Evolutionary conservation across 139 green algal genomes (phyloP).

Genomic region (Coccomyxa sp.): DNA sequence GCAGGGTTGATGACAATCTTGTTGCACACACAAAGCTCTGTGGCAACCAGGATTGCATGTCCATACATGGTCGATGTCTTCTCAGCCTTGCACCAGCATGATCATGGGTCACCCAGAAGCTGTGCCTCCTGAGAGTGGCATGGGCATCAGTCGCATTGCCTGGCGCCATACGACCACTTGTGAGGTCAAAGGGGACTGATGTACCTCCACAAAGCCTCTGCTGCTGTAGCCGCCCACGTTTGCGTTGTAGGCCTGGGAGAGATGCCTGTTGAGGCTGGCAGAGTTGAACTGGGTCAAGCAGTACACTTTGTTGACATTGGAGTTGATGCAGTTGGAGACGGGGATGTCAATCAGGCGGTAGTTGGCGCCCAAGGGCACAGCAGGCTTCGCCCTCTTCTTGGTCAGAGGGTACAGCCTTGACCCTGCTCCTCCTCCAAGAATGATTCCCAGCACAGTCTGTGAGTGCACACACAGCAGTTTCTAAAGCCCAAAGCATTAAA

Average conservation of each 20-base stretch:
- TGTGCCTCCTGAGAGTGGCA: too few relatives aligned
- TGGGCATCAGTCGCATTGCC: too few relatives aligned
- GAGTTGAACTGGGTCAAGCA: conserved; percentile 99
- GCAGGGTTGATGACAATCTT: too few relatives aligned
- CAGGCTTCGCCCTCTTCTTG: conserved; percentile 98
- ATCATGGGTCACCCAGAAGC: too few relatives aligned
- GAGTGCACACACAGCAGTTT: neutral
- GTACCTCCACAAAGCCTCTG: conserved; percentile 95
- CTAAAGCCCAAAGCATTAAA: neutral
- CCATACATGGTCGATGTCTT: too few relatives aligned
- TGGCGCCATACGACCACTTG: too few relatives aligned
- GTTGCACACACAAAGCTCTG: too few relatives aligned
- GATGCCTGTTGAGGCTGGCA: conserved; percentile 96
- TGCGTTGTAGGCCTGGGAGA: conserved; percentile 95
- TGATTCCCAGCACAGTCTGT: conserved; percentile 94
- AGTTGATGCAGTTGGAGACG: conserved; percentile 99
- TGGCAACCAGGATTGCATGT: too few relatives aligned
- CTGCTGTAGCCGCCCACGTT: conserved; percentile 83
- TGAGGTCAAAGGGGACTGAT: too few relatives aligned
- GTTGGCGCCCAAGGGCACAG: conserved; percentile 97
- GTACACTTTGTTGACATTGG: conserved; percentile 99
- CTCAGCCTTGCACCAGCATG: too few relatives aligned
- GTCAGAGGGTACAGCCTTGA: conserved; percentile 96
- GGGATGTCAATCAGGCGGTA: conserved; percentile 99
- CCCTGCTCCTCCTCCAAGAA: conserved; percentile 94